These are phyloP conservation scores for Amaranthus cruentus DNA, from an alignment of 148 eudicot species.

Conservation along the genomic window DNA sequence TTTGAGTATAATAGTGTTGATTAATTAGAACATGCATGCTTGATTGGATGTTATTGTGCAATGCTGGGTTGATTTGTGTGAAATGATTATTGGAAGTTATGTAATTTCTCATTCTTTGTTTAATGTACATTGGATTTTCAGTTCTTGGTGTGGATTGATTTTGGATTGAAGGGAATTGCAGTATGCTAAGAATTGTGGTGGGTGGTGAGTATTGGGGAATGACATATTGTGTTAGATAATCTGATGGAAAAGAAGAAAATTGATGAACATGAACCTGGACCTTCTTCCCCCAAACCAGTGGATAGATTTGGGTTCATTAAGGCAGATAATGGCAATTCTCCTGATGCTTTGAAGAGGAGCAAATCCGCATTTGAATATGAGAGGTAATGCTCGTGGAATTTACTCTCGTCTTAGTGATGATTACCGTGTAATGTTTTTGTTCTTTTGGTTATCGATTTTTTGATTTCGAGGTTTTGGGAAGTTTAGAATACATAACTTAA, in stretches of 20 bases:
- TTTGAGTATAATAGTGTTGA: neutral
- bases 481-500: neutral
- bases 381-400: slow-evolving; percentile 40
- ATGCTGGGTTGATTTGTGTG: neutral
- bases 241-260: slow-evolving; percentile 60
- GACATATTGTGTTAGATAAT: slow-evolving; percentile 20
- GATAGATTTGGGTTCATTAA: slow-evolving; percentile 87
- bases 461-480: neutral
- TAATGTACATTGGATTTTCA: neutral
- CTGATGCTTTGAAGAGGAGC: slow-evolving; percentile 52
- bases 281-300: slow-evolving; percentile 47
- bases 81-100: neutral
- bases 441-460: slow-evolving; percentile 1
- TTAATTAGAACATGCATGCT: neutral
- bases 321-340: slow-evolving; percentile 48
- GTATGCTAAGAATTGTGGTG: slow-evolving; percentile 16
- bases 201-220: slow-evolving; percentile 21
- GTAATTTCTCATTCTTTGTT: neutral
- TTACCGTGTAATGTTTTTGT: neutral
- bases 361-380: slow-evolving; percentile 56
- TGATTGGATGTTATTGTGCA: neutral
- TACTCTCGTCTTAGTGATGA: neutral
- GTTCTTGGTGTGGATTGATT: slow-evolving; percentile 4
- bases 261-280: slow-evolving; percentile 55
- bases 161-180: slow-evolving; percentile 11